Evolutionary conservation across 306 rosid genomes (phyloP).

Genomic region (Parietaria judaica): DNA sequence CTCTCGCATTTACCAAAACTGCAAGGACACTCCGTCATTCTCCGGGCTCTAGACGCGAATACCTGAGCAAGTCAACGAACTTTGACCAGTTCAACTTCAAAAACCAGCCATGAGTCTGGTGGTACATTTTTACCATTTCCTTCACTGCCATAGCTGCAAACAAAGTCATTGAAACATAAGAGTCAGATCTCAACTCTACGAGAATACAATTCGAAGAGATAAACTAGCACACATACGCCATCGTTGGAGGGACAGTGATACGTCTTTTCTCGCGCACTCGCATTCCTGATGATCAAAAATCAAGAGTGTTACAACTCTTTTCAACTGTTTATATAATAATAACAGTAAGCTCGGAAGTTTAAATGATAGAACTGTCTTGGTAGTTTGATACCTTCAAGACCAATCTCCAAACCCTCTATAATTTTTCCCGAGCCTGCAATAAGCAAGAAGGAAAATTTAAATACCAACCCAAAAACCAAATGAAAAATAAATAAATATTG

Average conservation of each 20-base stretch:
- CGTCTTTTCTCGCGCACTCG: conserved; percentile 73
- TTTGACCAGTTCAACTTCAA: conserved; percentile 62
- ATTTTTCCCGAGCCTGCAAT: conserved; percentile 61
- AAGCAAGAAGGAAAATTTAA: conserved; percentile 8
- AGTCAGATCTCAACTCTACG: conserved; percentile 1
- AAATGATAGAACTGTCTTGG: not conserved
- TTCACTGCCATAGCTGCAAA: conserved; percentile 44
- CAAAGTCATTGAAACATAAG: conserved; percentile 12
- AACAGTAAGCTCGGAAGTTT: not conserved
- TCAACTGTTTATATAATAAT: not conserved
- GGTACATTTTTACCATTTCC: conserved; percentile 42
- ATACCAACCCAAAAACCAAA: not conserved
- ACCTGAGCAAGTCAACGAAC: conserved; percentile 35
- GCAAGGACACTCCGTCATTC: no score
- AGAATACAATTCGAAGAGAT: not conserved
- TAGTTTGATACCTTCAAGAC: conserved; percentile 57
- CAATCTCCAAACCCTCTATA: conserved; percentile 63
- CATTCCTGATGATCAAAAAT: conserved; percentile 53
- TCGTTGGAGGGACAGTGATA: conserved; percentile 66
- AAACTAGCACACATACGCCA: conserved; percentile 40
- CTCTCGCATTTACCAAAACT: no score
- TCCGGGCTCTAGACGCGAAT: not conserved
- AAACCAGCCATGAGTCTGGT: conserved; percentile 68
- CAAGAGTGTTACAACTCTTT: not conserved
- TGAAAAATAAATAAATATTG: not conserved